Conservation (phyloP, 352 stramenopile genomes). For the Pythium guiyangense region DNA sequence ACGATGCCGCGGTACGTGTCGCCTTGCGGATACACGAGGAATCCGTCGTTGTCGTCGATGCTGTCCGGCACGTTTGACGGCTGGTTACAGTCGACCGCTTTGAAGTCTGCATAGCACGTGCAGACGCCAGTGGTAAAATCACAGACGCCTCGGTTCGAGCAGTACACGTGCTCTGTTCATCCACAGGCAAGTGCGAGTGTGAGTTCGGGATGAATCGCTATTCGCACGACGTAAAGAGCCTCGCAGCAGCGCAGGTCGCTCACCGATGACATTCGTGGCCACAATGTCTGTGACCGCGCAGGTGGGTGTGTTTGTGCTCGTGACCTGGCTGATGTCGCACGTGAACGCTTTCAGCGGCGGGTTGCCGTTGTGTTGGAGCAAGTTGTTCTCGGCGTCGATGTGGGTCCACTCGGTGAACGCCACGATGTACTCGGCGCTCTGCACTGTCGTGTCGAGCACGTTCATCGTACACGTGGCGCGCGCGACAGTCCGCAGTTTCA, state of each 20-base stretch:
- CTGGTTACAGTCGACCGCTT: conserved; percentile 68
- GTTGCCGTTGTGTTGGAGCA: conserved; percentile 77
- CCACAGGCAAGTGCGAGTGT: background rate
- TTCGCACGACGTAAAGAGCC: no score
- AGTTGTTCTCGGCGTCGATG: conserved; percentile 74
- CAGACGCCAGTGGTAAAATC: conserved; percentile 67
- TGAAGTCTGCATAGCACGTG: conserved; percentile 73
- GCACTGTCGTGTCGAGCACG: conserved; percentile 24
- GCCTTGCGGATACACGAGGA: conserved; percentile 59
- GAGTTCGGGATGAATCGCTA: background rate
- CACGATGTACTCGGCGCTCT: conserved; percentile 61
- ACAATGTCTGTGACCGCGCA: conserved; percentile 68
- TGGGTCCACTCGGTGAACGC: conserved; percentile 57
- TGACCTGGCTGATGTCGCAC: conserved; percentile 63
- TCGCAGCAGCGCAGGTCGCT: conserved; percentile 8
- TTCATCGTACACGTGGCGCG: conserved; percentile 32
- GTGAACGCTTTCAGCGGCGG: conserved; percentile 68
- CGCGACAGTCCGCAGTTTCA: conserved; percentile 33
- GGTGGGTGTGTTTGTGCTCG: conserved; percentile 32
- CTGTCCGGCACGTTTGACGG: conserved; percentile 58
- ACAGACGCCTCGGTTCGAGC: conserved; percentile 74
- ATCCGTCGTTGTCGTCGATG: conserved; percentile 65
- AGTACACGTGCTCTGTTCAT: conserved; percentile 66
- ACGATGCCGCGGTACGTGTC: conserved; percentile 50
- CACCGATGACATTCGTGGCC: conserved; percentile 48